Conservation (phyloP, 2,329 filamentous ascomycete species). For the Fusarium denticulatum region DNA sequence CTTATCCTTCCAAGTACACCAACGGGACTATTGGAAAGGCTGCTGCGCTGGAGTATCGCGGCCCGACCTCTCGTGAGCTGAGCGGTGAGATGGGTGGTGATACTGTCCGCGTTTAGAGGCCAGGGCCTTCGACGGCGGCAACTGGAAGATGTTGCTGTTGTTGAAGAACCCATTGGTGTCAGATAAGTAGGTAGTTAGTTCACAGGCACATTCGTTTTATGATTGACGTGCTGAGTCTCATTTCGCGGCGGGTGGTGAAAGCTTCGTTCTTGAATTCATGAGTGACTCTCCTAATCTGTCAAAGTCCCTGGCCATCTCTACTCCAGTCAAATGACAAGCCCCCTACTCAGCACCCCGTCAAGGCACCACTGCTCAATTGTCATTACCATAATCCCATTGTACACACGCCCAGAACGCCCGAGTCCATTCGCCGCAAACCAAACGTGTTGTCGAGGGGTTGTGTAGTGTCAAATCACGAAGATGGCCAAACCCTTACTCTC, state of each 20-base stretch:
- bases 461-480: not conserved
- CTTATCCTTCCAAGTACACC: conserved; percentile 18
- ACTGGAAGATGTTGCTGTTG: conserved; percentile 15
- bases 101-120: conserved; percentile 51
- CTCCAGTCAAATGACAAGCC: not conserved
- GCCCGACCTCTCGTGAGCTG: conserved; percentile 63
- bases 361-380: not conserved
- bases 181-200: conserved; percentile 6
- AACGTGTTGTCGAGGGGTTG: not conserved
- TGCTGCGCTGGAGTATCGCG: conserved; percentile 49
- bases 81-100: conserved; percentile 72
- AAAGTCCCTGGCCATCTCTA: not conserved
- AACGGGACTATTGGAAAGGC: conserved; percentile 42
- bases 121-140: conserved; percentile 7
- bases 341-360: not conserved
- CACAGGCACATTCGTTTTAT: conserved; percentile 12
- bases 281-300: not conserved
- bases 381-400: not conserved
- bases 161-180: conserved; percentile 21
- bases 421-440: not conserved
- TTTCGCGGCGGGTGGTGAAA: conserved; percentile 13
- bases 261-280: conserved; percentile 9
- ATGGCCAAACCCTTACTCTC: not conserved
- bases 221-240: not conserved
- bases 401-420: not conserved